These are phyloP conservation scores for Citrus mangshanensis DNA, from an alignment of 345 rosid species.

Conservation along the genomic window DNA sequence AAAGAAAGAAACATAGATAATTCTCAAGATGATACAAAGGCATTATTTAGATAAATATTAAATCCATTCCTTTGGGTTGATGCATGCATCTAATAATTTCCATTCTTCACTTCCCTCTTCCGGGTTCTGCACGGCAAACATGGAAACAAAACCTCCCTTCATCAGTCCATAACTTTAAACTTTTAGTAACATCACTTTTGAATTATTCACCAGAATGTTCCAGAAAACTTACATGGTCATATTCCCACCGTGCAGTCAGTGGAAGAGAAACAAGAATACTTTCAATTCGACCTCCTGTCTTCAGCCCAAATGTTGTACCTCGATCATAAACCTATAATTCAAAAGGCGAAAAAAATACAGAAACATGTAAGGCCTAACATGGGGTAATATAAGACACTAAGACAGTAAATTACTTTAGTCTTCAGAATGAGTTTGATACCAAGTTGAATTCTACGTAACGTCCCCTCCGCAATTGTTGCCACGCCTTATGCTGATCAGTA, in stretches of 20 bases:
- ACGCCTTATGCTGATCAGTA: constrained; percentile 80
- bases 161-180: constrained; percentile 3
- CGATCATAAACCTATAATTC: constrained; percentile 77
- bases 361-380: constrained; percentile 5
- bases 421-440: constrained; percentile 39
- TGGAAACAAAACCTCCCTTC: background rate
- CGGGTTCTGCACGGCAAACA: constrained; percentile 58
- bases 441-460: constrained; percentile 96
- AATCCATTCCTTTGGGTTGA: constrained; percentile 95
- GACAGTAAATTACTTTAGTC: background rate
- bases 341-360: background rate
- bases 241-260: constrained; percentile 91
- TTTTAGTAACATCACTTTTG: background rate
- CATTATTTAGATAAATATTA: constrained; percentile 12
- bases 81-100: constrained; percentile 95
- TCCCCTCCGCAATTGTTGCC: constrained; percentile 97
- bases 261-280: constrained; percentile 98
- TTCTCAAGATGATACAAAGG: background rate
- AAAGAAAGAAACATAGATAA: background rate
- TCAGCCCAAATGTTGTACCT: constrained; percentile 96
- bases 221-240: constrained; percentile 71
- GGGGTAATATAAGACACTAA: background rate
- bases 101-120: constrained; percentile 97
- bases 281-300: constrained; percentile 96
- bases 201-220: background rate